These are phyloP conservation scores for Pyrenochaeta sp. DNA, from an alignment of 2,329 filamentous ascomycete species.

Conservation along the genomic window DNA sequence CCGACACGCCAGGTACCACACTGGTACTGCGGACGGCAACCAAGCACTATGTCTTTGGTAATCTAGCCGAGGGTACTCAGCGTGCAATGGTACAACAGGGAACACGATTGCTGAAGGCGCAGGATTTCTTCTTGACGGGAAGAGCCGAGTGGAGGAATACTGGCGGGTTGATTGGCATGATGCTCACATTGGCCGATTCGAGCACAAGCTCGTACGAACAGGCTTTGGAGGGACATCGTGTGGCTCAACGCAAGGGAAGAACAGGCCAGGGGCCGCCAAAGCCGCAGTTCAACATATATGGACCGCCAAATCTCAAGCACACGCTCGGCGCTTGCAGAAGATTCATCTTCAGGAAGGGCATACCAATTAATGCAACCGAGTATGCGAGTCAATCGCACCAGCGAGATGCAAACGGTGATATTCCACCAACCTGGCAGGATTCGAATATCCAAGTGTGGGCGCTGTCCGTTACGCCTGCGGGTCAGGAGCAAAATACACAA, in stretches of 20 bases:
- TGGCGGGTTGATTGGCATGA: constrained; percentile 84
- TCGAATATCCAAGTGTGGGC: constrained; percentile 85
- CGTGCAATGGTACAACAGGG: constrained; percentile 76
- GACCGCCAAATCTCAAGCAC: constrained; percentile 81
- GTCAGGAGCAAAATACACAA: constrained; percentile 10
- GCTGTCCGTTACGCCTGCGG: constrained; percentile 65
- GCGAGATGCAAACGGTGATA: constrained; percentile 46
- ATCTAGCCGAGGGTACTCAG: constrained; percentile 84
- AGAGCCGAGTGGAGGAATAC: constrained; percentile 76
- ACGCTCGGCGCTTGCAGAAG: constrained; percentile 80
- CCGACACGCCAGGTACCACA: constrained; percentile 83
- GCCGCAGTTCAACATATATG: constrained; percentile 68
- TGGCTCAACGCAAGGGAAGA: constrained; percentile 24
- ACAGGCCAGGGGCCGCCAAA: constrained; percentile 24
- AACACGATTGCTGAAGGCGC: constrained; percentile 69
- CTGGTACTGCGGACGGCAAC: constrained; percentile 74
- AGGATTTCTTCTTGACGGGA: constrained; percentile 85
- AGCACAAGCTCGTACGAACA: constrained; percentile 58
- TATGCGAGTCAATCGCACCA: constrained; percentile 51
- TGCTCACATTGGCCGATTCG: constrained; percentile 82
- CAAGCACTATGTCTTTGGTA: constrained; percentile 87
- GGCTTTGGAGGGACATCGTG: constrained; percentile 49
- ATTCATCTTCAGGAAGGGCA: constrained; percentile 85
- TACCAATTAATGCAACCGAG: constrained; percentile 78
- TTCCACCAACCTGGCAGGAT: constrained; percentile 75